Percentiles rank a stretch among this genome's conserved stretches.
Conservation (phyloP, 2,329 filamentous ascomycete genomes). For the Xylaria sp. region DNA sequence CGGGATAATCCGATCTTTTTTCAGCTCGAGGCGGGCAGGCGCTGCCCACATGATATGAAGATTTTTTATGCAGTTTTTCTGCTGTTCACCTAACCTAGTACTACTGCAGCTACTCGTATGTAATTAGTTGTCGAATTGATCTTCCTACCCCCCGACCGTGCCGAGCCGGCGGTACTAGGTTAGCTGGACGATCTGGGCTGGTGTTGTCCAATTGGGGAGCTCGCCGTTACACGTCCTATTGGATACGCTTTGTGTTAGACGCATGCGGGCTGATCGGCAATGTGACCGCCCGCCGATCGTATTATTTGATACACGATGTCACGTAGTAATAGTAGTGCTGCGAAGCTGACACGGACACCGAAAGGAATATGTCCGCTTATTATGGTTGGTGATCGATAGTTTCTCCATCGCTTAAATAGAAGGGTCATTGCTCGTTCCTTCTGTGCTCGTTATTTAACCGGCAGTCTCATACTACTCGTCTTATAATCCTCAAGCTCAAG, state of each 20-base stretch:
- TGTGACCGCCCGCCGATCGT: slow-evolving; percentile 27
- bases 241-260: background rate
- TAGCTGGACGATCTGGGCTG: slow-evolving; percentile 24
- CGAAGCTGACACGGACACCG: slow-evolving; percentile 26
- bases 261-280: slow-evolving; percentile 30
- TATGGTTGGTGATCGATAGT: background rate
- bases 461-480: background rate
- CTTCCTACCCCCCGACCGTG: background rate
- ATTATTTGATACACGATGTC: slow-evolving; percentile 30
- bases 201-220: slow-evolving; percentile 12
- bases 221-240: slow-evolving; percentile 8
- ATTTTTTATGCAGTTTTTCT: slow-evolving; percentile 3
- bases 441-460: background rate
- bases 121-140: background rate
- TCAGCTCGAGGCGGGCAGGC: slow-evolving; percentile 1
- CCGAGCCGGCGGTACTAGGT: slow-evolving; percentile 1
- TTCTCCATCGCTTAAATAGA: slow-evolving; percentile 1
- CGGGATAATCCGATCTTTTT: background rate
- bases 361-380: slow-evolving; percentile 15
- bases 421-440: background rate
- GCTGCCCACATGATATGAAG: slow-evolving; percentile 8
- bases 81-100: background rate
- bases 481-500: background rate
- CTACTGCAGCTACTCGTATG: background rate
- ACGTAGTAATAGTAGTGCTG: slow-evolving; percentile 14